Base-by-base conservation (phyloP, 148 eudicot genomes). In the Salicornia ramosissima region DNA sequence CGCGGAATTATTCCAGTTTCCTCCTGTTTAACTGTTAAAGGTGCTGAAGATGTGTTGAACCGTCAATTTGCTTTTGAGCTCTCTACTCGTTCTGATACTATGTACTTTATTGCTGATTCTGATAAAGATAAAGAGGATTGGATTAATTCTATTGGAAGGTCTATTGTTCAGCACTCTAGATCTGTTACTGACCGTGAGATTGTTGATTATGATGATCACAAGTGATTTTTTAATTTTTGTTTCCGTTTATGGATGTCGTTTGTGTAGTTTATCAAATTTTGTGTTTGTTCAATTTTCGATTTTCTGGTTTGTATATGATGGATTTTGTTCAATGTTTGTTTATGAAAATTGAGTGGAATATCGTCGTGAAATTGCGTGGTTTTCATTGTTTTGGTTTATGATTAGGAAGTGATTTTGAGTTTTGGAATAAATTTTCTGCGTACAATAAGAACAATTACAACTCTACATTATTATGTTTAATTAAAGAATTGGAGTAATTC, bases 51-150 rank as follows among this genome's bases (percentile, higher is more conserved):
- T 73, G 89, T 92, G 0, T 66, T 92, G 46, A 81, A 88, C 77
- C 80, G 82, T 30, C 88, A 77, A 72, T 84, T 81, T 69, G 96
- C 94, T 0, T 92, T 92, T 60, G 96, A 92, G 82, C 72, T 92
- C 10, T 88, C 94, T n/a, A 86, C 91, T 0, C 67, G 84, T 18
- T 59, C 73, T 12, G 98, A 90, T 10, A 90, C 93, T 28, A 88
- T 92, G 96, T 92, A 90, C 55, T 92, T 92, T 65, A 77, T 90
- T 15, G 96, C 97, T 9, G 97, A 90, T 76, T 86, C 94, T 24
- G 97, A 90, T 81, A 88, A 88, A 77, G 96, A 92, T 72, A 90
- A 90, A 78, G 97, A 92, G 62, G 93, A 90, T 45, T 90, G 97
- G 97, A 92, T 92, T 51, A 92, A 88, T 50, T 90, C 97, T 19